A percentile compares a stretch with the other conserved stretches of the same genome.
These are phyloP conservation scores for Urtica urens DNA, from an alignment of 306 rosid species.

Conservation along the genomic window DNA sequence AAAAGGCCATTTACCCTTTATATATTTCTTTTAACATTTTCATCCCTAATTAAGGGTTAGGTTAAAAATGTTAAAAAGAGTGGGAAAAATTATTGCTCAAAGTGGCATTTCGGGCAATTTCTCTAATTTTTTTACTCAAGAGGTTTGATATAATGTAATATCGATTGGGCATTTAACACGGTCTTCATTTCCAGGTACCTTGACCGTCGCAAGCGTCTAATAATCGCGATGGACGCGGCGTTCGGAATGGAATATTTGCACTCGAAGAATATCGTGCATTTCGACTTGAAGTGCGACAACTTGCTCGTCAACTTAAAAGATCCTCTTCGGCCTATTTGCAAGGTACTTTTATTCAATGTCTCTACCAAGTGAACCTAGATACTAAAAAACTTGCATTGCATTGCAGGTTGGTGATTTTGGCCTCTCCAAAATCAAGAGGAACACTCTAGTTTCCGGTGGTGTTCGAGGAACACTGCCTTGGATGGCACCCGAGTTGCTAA, in stretches of 20 bases:
- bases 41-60: too few relatives aligned
- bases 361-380: neutral
- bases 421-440: constrained; percentile 71
- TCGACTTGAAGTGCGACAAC: constrained; percentile 89
- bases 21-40: too few relatives aligned
- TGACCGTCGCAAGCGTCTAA: constrained; percentile 76
- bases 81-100: too few relatives aligned
- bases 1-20: too few relatives aligned
- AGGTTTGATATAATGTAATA: too few relatives aligned
- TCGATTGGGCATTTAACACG: constrained; percentile 10
- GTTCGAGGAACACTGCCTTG: constrained; percentile 88
- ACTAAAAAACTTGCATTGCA: constrained; percentile 7
- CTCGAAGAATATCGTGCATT: constrained; percentile 74
- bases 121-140: too few relatives aligned
- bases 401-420: constrained; percentile 87
- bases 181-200: constrained; percentile 47
- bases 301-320: constrained; percentile 83
- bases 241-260: constrained; percentile 94
- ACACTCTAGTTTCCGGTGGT: constrained; percentile 84
- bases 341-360: constrained; percentile 29
- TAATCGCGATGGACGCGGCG: constrained; percentile 92
- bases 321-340: constrained; percentile 76
- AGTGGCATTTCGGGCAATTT: too few relatives aligned
- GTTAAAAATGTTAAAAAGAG: too few relatives aligned
- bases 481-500: constrained; percentile 91